A percentile compares a stretch with the other conserved stretches of the same genome.
Conservation (phyloP, 2,329 filamentous ascomycete genomes). For the Xylaria sp. region DNA sequence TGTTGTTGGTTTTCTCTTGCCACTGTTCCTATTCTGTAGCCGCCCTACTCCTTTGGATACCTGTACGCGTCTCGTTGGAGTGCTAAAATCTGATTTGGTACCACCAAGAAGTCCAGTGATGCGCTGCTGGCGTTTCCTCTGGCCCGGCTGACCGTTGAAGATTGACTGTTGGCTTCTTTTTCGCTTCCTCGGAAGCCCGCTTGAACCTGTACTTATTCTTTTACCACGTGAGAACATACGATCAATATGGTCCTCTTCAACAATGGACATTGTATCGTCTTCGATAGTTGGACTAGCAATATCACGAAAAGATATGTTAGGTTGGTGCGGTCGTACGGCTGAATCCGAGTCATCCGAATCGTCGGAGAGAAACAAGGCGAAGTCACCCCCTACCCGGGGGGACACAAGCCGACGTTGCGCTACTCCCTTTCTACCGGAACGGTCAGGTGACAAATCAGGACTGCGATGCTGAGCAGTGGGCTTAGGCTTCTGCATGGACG, state of each 20-base stretch:
- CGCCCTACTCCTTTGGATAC: constrained; percentile 11
- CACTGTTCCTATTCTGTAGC: constrained; percentile 28
- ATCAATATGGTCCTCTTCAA: constrained; percentile 65
- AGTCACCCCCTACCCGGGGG: constrained; percentile 44
- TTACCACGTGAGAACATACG: constrained; percentile 59
- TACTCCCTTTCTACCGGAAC: constrained; percentile 57
- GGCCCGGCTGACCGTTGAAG: constrained; percentile 44
- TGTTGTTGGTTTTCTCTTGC: constrained; percentile 21
- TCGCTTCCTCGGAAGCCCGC: constrained; percentile 44
- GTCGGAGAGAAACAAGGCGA: constrained; percentile 54
- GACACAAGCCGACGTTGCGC: constrained; percentile 56
- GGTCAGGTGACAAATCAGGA: constrained; percentile 52
- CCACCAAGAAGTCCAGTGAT: constrained; percentile 45
- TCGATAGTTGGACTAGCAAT: constrained; percentile 40
- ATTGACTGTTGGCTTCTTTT: constrained; percentile 48
- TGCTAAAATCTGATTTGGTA: constrained; percentile 34
- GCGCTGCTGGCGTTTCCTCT: constrained; percentile 46
- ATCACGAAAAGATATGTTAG: constrained; percentile 20
- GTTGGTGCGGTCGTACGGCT: constrained; percentile 40
- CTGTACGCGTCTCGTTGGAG: constrained; percentile 10
- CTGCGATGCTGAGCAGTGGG: constrained; percentile 45
- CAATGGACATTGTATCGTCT: constrained; percentile 52
- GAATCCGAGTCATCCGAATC: constrained; percentile 57
- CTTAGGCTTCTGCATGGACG: constrained; percentile 48
- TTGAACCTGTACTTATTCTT: constrained; percentile 48